These are phyloP conservation scores for Tricharina praecox DNA, from an alignment of 495 filamentous ascomycete genomes.

Conservation along the genomic window DNA sequence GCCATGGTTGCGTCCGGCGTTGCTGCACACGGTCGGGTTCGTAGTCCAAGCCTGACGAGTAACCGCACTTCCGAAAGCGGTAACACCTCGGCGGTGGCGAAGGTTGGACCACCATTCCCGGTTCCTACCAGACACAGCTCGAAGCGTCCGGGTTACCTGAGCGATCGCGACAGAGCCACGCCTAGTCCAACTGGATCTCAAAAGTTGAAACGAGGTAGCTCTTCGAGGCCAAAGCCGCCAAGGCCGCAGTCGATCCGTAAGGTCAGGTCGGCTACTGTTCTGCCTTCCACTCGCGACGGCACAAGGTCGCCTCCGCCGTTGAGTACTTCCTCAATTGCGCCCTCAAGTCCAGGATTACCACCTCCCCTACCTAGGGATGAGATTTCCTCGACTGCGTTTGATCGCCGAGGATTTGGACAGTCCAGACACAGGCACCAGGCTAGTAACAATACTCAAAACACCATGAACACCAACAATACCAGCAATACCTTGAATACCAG, in stretches of 20 bases:
- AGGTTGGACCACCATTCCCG: conserved; percentile 58
- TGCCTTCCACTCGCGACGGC: conserved; percentile 37
- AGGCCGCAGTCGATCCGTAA: conserved; percentile 46
- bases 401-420: conserved; percentile 29
- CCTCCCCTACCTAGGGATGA: conserved; percentile 60
- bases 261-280: conserved; percentile 59
- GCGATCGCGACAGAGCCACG: conserved; percentile 41
- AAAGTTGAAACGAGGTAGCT: conserved; percentile 13
- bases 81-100: conserved; percentile 17
- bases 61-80: conserved; percentile 34
- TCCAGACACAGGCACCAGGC: conserved; percentile 18
- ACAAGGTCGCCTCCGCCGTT: conserved; percentile 50
- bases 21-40: conserved; percentile 47
- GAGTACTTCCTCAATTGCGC: conserved; percentile 45
- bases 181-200: conserved; percentile 44
- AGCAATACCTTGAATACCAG: conserved; percentile 39
- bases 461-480: conserved; percentile 31
- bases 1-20: conserved; percentile 67
- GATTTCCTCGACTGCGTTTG: conserved; percentile 39
- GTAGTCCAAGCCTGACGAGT: conserved; percentile 61
- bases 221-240: conserved; percentile 1
- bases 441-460: conserved; percentile 38
- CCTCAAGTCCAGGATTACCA: conserved; percentile 55
- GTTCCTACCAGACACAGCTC: conserved; percentile 83
- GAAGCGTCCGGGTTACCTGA: conserved; percentile 51